Percentiles rank a stretch among this genome's conserved stretches.
phyloP scores from a whole-genome alignment of 2,329 filamentous ascomycete genomes.

The Emericellopsis cladophorae region DNA sequence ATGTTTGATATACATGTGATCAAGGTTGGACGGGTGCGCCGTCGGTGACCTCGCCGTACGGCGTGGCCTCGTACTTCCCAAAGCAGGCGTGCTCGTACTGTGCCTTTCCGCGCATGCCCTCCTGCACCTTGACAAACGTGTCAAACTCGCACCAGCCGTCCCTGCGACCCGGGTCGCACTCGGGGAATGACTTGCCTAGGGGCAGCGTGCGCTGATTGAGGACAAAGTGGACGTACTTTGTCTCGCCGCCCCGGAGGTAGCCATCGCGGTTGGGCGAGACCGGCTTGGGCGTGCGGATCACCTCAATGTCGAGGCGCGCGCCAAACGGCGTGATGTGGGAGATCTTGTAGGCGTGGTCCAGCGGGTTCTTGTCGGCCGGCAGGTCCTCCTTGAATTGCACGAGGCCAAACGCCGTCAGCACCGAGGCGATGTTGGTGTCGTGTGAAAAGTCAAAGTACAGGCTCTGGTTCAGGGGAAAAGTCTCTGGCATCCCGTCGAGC shows the following conservation, averaged over 20 bases:
- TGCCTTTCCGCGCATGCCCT: slow-evolving; percentile 42
- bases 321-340: slow-evolving; percentile 60
- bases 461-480: slow-evolving; percentile 61
- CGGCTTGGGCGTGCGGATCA: slow-evolving; percentile 56
- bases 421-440: slow-evolving; percentile 59
- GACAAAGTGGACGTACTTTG: slow-evolving; percentile 61
- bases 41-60: slow-evolving; percentile 25
- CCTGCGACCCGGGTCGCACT: slow-evolving; percentile 47
- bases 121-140: slow-evolving; percentile 52
- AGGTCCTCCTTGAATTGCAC: slow-evolving; percentile 53
- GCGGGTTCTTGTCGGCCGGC: slow-evolving; percentile 39
- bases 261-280: slow-evolving; percentile 40
- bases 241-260: slow-evolving; percentile 40
- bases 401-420: slow-evolving; percentile 61
- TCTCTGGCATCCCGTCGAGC: slow-evolving; percentile 51
- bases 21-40: slow-evolving; percentile 14
- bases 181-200: slow-evolving; percentile 50
- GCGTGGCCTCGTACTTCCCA: slow-evolving; percentile 30
- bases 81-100: slow-evolving; percentile 55
- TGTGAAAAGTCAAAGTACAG: slow-evolving; percentile 71
- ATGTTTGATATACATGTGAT: too few species aligned
- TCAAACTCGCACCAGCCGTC: slow-evolving; percentile 70
- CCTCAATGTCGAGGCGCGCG: slow-evolving; percentile 59
- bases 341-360: slow-evolving; percentile 49
- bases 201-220: slow-evolving; percentile 65